phyloP scores from a whole-genome alignment of 164 flowering plant species.

The Umbilicus rupestris region DNA sequence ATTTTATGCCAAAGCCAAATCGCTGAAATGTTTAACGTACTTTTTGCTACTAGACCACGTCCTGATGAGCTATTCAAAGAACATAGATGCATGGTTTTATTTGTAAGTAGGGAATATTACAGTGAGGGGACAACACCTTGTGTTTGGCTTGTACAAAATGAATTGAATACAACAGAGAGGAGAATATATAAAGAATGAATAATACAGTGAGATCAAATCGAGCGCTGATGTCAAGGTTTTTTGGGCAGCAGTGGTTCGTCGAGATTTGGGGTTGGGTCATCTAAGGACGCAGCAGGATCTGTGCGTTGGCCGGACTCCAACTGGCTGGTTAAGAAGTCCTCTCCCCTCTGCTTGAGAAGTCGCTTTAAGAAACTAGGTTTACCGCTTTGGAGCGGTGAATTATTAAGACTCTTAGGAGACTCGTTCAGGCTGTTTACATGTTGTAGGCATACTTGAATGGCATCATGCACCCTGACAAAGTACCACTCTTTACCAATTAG shows the following conservation, averaged over 20 bases:
- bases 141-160: neutral
- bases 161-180: too few relatives aligned
- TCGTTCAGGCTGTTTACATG: constrained; percentile 48
- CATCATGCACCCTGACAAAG: constrained; percentile 94
- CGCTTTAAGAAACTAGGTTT: constrained; percentile 32
- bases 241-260: neutral
- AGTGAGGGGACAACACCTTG: neutral
- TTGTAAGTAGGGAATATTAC: neutral
- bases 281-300: neutral
- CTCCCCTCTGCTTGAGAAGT: constrained; percentile 26
- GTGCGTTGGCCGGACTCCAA: constrained; percentile 35
- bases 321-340: constrained; percentile 25
- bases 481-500: constrained; percentile 93
- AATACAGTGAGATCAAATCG: neutral
- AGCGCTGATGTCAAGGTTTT: neutral
- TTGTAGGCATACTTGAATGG: constrained; percentile 93
- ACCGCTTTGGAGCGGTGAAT: constrained; percentile 14
- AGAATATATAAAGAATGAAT: neutral
- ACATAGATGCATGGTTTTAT: neutral
- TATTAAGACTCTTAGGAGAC: constrained; percentile 18
- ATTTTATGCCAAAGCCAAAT: too few relatives aligned
- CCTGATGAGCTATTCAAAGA: too few relatives aligned
- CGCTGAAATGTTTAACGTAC: too few relatives aligned
- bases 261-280: neutral
- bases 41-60: too few relatives aligned